Evolutionary conservation across 805 yeast genomes (phyloP).

Genomic region (Lipomyces kockii): DNA sequence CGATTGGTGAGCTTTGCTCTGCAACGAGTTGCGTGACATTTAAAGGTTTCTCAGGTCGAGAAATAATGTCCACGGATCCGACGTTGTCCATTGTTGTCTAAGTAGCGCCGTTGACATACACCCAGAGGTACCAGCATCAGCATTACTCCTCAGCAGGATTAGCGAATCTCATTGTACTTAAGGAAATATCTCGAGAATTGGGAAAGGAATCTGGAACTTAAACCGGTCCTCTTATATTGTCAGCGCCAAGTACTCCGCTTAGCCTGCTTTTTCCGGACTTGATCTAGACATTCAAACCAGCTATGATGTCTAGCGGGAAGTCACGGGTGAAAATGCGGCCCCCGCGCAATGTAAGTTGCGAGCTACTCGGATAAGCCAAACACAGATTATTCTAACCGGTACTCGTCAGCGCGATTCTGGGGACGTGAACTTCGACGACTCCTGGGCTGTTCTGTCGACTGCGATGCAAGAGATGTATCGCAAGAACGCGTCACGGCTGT

Average conservation of each 20-base stretch:
- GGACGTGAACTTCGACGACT: conserved; percentile 60
- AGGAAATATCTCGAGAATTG: neutral
- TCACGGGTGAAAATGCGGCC: conserved; percentile 37
- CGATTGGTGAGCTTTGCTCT: neutral
- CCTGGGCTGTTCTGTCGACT: conserved; percentile 66
- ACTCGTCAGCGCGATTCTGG: conserved; percentile 30
- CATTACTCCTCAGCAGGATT: neutral
- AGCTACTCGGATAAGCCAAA: neutral
- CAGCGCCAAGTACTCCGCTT: neutral
- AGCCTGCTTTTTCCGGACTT: neutral
- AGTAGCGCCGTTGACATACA: neutral
- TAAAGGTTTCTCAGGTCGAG: neutral
- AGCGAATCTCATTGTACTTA: neutral
- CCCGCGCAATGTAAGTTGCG: conserved; percentile 32
- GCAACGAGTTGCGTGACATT: neutral
- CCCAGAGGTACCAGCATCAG: neutral
- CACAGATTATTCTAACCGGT: neutral
- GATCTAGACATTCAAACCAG: neutral
- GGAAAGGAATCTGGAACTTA: neutral
- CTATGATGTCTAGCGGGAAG: conserved; percentile 31
- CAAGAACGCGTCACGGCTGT: conserved; percentile 71
- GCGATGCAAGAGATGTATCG: conserved; percentile 76
- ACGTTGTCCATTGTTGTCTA: neutral
- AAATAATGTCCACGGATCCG: neutral
- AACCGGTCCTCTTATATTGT: neutral